Evolutionary conservation across 306 rosid genomes (phyloP), one percentile per base, ranked within the genome.

Genomic region (Citrullus colocynthis): DNA sequence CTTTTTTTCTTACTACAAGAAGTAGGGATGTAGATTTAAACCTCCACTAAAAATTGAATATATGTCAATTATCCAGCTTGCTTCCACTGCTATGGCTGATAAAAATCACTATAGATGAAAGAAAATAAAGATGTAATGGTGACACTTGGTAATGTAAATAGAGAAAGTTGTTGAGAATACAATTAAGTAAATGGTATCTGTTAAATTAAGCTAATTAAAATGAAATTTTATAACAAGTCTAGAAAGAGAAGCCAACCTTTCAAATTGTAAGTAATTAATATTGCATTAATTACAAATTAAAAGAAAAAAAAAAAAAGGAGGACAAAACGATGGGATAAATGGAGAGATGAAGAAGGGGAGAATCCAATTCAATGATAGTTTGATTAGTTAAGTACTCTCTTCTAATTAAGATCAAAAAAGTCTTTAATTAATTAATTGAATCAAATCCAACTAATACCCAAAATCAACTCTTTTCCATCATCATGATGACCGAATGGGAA

Each of bases 401-500:
- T 83, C 70, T 64, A 74, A 74, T 54, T 74, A 54, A 74, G 34
- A 74, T 34, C 15, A 52, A 15, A 74, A 74, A 39, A 60, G 77
- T 73, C 18, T 61, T 61, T 21, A 82, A 87, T 78, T 80, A 55
- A 52, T 16, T 16, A 63, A 56, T 61, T 55, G 57, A 76, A 63
- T 83, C 56, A 76, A 71, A 37, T 51, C 75, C 80, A 80, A 82
- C 37, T 65, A 71, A 55, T 78, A 80, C 84, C 82, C 82, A 86
- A 91, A 90, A 84, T 85, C 82, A 89, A 87, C 88, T 42, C 79
- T 78, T 86, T 84, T 42, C 57, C 86, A 87, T 85, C 81, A 80
- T 80, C 77, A 87, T 89, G 80, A 89, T 81, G 92, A 88, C 86
- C 65, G 69, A 88, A 89, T 85, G 88, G 89, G 88, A 77, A 82